These are phyloP conservation scores for Mangifera indica DNA, from an alignment of 345 rosid genomes.

Conservation along the genomic window DNA sequence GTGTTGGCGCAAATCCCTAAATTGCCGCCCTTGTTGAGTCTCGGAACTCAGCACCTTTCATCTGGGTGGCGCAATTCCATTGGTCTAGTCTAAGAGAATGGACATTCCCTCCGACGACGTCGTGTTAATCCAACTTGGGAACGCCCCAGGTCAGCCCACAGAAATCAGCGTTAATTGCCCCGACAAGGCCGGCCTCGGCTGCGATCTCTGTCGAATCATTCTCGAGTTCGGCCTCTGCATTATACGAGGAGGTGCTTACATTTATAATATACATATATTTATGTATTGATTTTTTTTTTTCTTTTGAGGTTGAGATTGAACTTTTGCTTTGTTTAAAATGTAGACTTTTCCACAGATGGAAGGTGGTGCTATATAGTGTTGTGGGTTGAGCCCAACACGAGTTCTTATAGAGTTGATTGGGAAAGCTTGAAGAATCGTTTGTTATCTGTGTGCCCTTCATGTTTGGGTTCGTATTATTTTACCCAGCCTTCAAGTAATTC, in stretches of 20 bases:
- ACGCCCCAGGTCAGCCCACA: constrained; percentile 40
- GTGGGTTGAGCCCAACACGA: constrained; percentile 51
- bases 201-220: constrained; percentile 64
- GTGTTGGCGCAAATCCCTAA: neutral
- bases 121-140: constrained; percentile 47
- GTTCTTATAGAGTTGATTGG: constrained; percentile 47
- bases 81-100: constrained; percentile 25
- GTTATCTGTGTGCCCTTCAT: constrained; percentile 56
- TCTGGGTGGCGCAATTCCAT: neutral
- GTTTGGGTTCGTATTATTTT: constrained; percentile 36
- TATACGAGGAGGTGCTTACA: constrained; percentile 49
- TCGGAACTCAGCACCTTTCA: neutral
- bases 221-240: constrained; percentile 74
- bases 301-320: neutral
- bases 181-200: constrained; percentile 78
- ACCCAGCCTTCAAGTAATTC: constrained; percentile 35
- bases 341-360: constrained; percentile 83
- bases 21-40: neutral
- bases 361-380: constrained; percentile 74
- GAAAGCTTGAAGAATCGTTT: constrained; percentile 60
- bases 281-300: too few relatives aligned
- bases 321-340: neutral
- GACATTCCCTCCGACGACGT: constrained; percentile 62
- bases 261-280: too few relatives aligned
- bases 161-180: constrained; percentile 77